These are phyloP conservation scores for Polychytrium aggregatum DNA, from an alignment of 192 early-diverging fungal species.

Conservation along the genomic window DNA sequence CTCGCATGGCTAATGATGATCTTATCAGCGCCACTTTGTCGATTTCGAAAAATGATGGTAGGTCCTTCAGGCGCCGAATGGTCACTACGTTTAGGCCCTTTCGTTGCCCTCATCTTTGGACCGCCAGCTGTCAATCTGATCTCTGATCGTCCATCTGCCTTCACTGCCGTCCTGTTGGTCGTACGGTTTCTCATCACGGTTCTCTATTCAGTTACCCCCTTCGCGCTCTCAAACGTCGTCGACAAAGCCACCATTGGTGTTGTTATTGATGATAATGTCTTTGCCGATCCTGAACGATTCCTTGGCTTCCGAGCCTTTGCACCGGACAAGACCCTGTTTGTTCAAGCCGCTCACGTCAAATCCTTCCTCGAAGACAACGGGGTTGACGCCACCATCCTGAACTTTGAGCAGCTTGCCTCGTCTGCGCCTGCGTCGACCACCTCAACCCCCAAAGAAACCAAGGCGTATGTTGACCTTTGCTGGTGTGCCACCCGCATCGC, in stretches of 20 bases:
- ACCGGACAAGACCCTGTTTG: conserved; percentile 43
- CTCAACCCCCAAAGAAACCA: neutral
- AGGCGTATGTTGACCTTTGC: conserved; percentile 19
- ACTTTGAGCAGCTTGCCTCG: conserved; percentile 38
- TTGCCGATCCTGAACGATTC: conserved; percentile 20
- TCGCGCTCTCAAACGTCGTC: conserved; percentile 52
- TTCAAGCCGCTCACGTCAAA: conserved; percentile 41
- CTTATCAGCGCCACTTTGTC: conserved; percentile 35
- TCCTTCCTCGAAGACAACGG: conserved; percentile 41
- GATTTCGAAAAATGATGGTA: conserved; percentile 55
- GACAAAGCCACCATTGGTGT: conserved; percentile 53
- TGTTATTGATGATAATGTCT: conserved; percentile 60
- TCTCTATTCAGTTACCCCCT: conserved; percentile 55
- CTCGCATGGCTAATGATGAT: conserved; percentile 61
- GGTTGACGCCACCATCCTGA: conserved; percentile 33
- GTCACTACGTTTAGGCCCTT: no score
- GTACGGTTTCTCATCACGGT: neutral
- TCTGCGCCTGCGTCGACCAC: conserved; percentile 14
- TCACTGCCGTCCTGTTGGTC: neutral
- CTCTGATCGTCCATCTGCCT: conserved; percentile 1
- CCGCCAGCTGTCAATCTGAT: neutral
- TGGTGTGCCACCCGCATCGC: no score
- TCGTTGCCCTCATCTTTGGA: neutral
- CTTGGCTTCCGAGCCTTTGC: conserved; percentile 62
- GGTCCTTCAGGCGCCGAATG: no score